phyloP scores from a whole-genome alignment of 192 early-diverging fungal genomes.

The Linnemannia zychae region DNA sequence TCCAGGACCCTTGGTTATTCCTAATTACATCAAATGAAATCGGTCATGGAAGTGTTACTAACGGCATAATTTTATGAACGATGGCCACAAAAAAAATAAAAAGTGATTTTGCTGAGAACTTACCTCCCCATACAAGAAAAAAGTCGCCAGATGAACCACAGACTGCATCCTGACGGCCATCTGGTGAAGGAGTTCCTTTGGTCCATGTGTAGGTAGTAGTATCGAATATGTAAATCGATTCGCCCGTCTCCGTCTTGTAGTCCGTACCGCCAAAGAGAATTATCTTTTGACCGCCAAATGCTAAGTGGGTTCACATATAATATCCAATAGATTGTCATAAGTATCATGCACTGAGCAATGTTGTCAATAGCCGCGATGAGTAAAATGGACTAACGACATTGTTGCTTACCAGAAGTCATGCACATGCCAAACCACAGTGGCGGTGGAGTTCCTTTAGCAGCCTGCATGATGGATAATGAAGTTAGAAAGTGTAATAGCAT shows the following conservation, averaged over 20 bases:
- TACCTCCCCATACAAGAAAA: neutral
- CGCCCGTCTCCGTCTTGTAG: too few species aligned
- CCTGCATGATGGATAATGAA: neutral
- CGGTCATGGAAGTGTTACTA: neutral
- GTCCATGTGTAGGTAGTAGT: neutral
- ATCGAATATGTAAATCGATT: neutral
- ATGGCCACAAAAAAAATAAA: neutral
- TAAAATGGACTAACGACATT: too few species aligned
- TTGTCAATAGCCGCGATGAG: too few species aligned
- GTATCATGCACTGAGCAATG: too few species aligned
- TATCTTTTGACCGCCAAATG: neutral
- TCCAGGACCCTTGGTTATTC: neutral
- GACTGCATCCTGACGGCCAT: neutral
- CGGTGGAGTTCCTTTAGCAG: neutral
- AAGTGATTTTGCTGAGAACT: neutral
- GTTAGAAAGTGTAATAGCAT: neutral
- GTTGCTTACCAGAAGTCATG: neutral
- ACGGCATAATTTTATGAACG: neutral
- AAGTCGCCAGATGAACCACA: neutral
- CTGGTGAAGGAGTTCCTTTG: neutral
- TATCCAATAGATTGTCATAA: neutral
- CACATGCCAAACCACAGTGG: neutral
- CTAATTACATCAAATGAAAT: neutral
- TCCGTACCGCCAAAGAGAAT: neutral
- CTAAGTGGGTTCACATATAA: neutral